Percentiles rank a stretch among this genome's conserved stretches.
These are phyloP conservation scores for Candida sp. DNA, from an alignment of 1,139 yeast species.

Conservation along the genomic window DNA sequence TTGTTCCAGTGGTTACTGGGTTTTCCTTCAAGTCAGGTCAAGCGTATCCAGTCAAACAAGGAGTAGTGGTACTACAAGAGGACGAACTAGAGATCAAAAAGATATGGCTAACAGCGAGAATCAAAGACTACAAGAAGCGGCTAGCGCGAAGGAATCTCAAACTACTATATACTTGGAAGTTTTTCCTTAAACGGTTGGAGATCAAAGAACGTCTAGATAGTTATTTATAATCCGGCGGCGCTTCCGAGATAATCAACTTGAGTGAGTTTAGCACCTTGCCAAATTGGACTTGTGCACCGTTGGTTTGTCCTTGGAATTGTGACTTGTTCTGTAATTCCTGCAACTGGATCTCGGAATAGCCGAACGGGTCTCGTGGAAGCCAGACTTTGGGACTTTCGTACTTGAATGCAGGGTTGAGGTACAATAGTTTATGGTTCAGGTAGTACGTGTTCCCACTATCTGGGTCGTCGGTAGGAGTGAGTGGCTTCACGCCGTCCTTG, in stretches of 20 bases:
- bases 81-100: conserved; percentile 25
- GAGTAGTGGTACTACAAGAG: conserved; percentile 28
- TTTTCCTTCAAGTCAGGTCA: conserved; percentile 29
- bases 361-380: conserved; percentile 34
- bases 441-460: conserved; percentile 11
- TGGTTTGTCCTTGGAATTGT: conserved; percentile 25
- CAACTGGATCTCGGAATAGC: conserved; percentile 19
- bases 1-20: conserved; percentile 40
- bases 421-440: conserved; percentile 26
- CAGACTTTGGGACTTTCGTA: conserved; percentile 37
- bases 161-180: conserved; percentile 23
- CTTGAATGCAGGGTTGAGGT: conserved; percentile 37
- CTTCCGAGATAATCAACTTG: conserved; percentile 28
- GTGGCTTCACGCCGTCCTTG: conserved; percentile 3
- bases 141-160: neutral
- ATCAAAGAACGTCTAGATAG: conserved; percentile 27
- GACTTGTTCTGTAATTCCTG: conserved; percentile 11
- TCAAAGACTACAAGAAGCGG: conserved; percentile 12
- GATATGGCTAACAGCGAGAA: conserved; percentile 32
- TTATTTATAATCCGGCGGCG: conserved; percentile 42
- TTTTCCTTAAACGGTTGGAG: conserved; percentile 22
- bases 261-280: conserved; percentile 17
- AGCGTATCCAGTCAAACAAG: conserved; percentile 35
- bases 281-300: conserved; percentile 30
- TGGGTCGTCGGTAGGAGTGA: neutral